These are phyloP conservation scores for Barnettozyma salicaria DNA, from an alignment of 805 yeast species.

Conservation along the genomic window DNA sequence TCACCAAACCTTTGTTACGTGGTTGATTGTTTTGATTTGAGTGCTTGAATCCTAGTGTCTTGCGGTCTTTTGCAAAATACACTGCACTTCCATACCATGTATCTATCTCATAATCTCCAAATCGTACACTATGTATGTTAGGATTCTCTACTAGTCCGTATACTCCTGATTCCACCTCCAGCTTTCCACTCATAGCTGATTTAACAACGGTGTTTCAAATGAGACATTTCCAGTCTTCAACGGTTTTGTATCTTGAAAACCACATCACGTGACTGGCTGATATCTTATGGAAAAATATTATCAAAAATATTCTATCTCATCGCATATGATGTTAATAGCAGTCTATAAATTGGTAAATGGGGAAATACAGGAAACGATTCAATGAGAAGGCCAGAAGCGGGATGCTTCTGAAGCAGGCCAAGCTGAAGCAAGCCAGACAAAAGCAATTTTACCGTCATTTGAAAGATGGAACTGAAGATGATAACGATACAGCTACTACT, in stretches of 20 bases:
- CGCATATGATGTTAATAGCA: too few species aligned
- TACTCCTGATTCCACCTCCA: conserved; percentile 33
- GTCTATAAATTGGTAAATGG: conserved; percentile 48
- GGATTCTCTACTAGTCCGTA: conserved; percentile 59
- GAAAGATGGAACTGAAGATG: conserved; percentile 35
- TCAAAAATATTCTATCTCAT: conserved; percentile 15
- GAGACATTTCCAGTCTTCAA: too few species aligned
- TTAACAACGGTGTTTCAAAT: too few species aligned
- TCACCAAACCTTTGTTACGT: conserved; percentile 8
- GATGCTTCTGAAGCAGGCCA: conserved; percentile 72
- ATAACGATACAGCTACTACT: conserved; percentile 15
- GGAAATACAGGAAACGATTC: conserved; percentile 72
- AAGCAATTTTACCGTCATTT: conserved; percentile 55
- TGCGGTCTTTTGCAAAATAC: conserved; percentile 50
- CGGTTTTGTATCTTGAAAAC: too few species aligned
- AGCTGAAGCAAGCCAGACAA: conserved; percentile 59
- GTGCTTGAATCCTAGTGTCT: conserved; percentile 39
- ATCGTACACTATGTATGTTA: conserved; percentile 58
- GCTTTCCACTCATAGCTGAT: conserved; percentile 16
- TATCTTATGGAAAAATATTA: too few species aligned
- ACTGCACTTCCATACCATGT: conserved; percentile 91
- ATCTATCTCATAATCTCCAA: conserved; percentile 62
- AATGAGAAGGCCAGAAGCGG: conserved; percentile 85
- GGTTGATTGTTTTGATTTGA: conserved; percentile 14
- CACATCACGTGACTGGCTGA: too few species aligned